Percentiles rank a stretch among this genome's conserved stretches.
Conservation (phyloP, 345 rosid species). For the Eucalyptus marginata region DNA sequence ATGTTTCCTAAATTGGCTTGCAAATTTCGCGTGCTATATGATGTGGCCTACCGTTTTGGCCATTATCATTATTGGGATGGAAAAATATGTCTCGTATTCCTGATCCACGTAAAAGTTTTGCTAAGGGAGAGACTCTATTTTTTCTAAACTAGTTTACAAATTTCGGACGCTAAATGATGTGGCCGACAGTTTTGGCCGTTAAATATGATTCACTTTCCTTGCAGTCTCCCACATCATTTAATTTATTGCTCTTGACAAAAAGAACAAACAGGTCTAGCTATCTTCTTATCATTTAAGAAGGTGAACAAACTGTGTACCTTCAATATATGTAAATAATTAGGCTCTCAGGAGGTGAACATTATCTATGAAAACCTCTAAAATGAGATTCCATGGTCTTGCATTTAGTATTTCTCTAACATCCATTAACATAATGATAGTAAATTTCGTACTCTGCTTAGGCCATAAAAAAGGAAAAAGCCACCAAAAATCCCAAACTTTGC, state of each 20-base stretch:
- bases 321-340: background rate
- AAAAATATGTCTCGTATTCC: background rate
- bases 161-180: background rate
- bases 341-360: background rate
- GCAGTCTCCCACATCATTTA: background rate
- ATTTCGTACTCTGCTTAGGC: background rate
- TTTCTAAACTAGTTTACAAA: background rate
- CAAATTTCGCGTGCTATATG: background rate
- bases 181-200: background rate
- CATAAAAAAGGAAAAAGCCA: no score
- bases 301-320: background rate
- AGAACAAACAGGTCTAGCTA: background rate
- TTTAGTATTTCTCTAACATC: background rate
- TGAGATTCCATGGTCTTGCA: background rate
- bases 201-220: background rate
- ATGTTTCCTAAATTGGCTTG: background rate
- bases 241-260: background rate
- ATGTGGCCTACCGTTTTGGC: background rate
- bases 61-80: background rate
- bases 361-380: background rate
- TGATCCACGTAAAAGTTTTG: background rate
- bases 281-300: background rate
- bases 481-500: no score
- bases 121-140: background rate
- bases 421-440: background rate